Conservation (phyloP, 2,329 filamentous ascomycete genomes). For the Colletotrichum siamense region DNA sequence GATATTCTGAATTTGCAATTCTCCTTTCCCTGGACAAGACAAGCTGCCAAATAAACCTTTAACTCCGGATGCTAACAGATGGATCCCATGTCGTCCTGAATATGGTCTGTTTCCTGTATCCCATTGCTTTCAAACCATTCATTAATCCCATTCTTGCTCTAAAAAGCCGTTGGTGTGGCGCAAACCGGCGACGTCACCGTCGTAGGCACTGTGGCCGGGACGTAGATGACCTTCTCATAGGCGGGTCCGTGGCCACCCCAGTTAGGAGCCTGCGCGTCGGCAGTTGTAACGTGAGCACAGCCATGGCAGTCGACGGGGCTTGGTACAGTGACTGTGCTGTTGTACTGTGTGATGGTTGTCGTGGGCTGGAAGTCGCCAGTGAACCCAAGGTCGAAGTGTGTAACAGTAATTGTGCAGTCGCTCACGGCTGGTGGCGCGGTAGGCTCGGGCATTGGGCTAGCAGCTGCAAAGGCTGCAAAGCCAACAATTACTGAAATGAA, state of each 20-base stretch:
- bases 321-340: background rate
- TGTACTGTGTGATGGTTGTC: background rate
- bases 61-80: background rate
- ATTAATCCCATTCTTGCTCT: background rate
- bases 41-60: background rate
- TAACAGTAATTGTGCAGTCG: background rate
- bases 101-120: background rate
- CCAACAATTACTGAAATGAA: background rate
- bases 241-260: constrained; percentile 3
- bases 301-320: constrained; percentile 1
- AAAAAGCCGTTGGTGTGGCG: background rate
- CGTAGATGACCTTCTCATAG: background rate
- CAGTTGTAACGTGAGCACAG: background rate
- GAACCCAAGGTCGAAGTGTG: background rate
- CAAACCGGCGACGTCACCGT: background rate
- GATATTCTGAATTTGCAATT: background rate
- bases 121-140: background rate
- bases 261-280: background rate
- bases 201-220: background rate
- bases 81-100: background rate
- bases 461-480: background rate
- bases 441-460: background rate
- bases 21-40: background rate
- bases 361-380: constrained; percentile 1
- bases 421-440: background rate